Conservation (phyloP, 306 rosid species). For the Prunus mongolica region DNA sequence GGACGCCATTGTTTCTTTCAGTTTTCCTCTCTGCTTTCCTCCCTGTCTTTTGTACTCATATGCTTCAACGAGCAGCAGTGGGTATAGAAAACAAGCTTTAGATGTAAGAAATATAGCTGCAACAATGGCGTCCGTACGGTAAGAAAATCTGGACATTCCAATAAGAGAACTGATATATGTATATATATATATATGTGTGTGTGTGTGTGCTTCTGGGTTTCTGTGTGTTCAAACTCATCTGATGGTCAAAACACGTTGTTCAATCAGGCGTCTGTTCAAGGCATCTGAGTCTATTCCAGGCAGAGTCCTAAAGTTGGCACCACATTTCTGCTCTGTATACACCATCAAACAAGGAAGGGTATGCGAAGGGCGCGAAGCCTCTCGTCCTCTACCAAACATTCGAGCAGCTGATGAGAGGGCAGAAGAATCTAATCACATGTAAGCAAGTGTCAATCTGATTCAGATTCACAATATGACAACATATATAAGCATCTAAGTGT, state of each 20-base stretch:
- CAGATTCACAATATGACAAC: background rate
- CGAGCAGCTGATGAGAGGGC: background rate
- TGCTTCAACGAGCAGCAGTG: no score
- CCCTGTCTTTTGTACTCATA: no score
- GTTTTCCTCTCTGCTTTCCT: no score
- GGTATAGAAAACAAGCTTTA: no score
- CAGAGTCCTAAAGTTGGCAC: constrained; percentile 29
- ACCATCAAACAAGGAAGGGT: constrained; percentile 33
- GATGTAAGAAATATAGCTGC: no score
- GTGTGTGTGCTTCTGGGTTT: background rate
- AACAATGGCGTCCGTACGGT: no score
- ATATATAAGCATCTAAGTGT: background rate
- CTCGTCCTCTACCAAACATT: constrained; percentile 8
- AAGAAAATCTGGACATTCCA: no score
- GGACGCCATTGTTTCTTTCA: no score
- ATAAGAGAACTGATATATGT: background rate
- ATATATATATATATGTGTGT: background rate
- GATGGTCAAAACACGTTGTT: background rate
- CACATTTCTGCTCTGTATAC: constrained; percentile 32
- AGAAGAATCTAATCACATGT: background rate
- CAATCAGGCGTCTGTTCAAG: constrained; percentile 33
- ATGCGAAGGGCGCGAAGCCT: constrained; percentile 6
- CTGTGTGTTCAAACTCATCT: background rate
- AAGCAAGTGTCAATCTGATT: background rate
- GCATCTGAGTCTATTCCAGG: constrained; percentile 17